These are phyloP conservation scores for Nicotiana paniculata DNA, from an alignment of 257 asterid species.

Conservation along the genomic window DNA sequence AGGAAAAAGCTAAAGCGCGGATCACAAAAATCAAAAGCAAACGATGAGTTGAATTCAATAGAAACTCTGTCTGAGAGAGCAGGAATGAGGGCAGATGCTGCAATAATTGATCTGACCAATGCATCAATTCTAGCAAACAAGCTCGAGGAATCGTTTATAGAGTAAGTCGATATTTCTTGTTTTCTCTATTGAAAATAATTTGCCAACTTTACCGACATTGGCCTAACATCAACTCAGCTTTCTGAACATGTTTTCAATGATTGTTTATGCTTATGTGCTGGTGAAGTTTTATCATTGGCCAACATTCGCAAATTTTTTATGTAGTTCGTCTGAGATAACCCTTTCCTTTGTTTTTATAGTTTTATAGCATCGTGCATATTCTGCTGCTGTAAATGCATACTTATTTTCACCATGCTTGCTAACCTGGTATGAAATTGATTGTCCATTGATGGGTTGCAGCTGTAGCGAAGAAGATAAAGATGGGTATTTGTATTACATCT, in stretches of 20 bases:
- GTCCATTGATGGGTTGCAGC: slow-evolving; percentile 39
- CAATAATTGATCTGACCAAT: slow-evolving; percentile 82
- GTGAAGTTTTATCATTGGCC: neutral
- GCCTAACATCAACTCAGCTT: neutral
- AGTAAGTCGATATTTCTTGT: slow-evolving; percentile 42
- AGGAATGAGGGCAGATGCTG: slow-evolving; percentile 85
- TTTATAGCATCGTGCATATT: neutral
- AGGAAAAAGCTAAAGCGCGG: slow-evolving; percentile 88
- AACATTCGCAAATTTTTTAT: neutral
- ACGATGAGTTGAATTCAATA: slow-evolving; percentile 66
- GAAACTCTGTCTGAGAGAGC: slow-evolving; percentile 89
- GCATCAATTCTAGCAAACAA: slow-evolving; percentile 76
- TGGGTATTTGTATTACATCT: slow-evolving; percentile 76
- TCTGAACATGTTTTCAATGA: neutral
- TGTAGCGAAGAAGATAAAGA: slow-evolving; percentile 94
- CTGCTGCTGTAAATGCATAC: neutral
- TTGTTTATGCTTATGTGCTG: neutral
- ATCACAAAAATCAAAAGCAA: slow-evolving; percentile 38
- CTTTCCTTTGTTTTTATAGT: neutral
- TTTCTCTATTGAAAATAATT: neutral
- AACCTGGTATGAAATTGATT: slow-evolving; percentile 7
- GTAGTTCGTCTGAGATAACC: neutral
- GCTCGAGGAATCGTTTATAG: slow-evolving; percentile 81
- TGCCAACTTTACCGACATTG: neutral
- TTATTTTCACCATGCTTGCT: neutral